Base-by-base conservation (phyloP, 2,329 filamentous ascomycete genomes). In the Cordyceps farinosa region DNA sequence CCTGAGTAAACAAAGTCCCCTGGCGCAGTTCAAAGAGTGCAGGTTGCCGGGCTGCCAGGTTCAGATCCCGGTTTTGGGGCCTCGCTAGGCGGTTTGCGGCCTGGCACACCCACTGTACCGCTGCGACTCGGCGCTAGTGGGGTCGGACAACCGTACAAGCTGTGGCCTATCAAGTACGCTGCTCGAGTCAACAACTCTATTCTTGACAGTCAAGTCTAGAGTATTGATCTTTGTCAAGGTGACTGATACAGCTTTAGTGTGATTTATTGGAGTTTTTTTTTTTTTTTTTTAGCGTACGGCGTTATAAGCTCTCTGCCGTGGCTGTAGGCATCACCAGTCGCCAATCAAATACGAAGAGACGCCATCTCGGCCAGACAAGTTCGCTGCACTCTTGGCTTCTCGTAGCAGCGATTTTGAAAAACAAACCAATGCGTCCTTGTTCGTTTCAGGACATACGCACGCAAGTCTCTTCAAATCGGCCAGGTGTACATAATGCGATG, bases 1-100 rank as follows among this genome's bases (percentile, higher is more conserved):
- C 38, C 32, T 29, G 42, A 64, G 62, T 64, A 64, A 64, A 64
- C 62, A 64, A 64, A 52, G 27, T 13, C 15, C 30, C 22, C 22
- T 32, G 40, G 34, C 34, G 40, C n/a, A 40, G 32, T 55, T 36
- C 42, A 54, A 27, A 56, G 40, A 13, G 27, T 10, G 9, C 48
- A 56, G 50, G 62, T 64, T 64, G 62, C 62, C 32, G 62, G 62
- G 62, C 57, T 34, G 50, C 56, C 32, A 30, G 6, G 60, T 50
- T 45, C 40, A 11, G 60, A 44, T 48, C 34, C 44, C 40, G 40
- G 51, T 56, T 56, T 62, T 42, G 6, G 60, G 34, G 60, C 45
- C n/a, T 61, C 45, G 34, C 56, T 51, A 59, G 45, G 45, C 44
- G 15, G 13, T 59, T 59, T 51, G 13, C 40, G 22, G 56, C 45